Evolutionary conservation across 805 yeast species (phyloP).

Genomic region (Metschnikowia cubensis): DNA sequence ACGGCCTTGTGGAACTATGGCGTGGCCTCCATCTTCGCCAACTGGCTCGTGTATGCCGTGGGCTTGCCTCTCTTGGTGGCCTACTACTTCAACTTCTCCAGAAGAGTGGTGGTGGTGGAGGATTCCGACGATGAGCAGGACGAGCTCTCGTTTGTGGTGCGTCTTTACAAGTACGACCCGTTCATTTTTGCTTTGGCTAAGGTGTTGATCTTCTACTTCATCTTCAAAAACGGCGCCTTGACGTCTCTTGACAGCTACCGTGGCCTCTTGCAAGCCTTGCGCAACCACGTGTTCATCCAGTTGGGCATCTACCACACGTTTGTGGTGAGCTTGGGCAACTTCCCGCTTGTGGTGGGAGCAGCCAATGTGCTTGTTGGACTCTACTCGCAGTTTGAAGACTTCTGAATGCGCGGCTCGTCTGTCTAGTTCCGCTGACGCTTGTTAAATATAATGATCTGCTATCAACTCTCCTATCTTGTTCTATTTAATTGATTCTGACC

Average conservation of each 20-base stretch:
- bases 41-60: conserved; percentile 42
- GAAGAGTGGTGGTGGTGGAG: conserved; percentile 34
- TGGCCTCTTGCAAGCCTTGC: conserved; percentile 26
- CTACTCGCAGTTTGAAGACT: conserved; percentile 49
- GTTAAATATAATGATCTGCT: conserved; percentile 4
- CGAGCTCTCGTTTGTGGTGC: conserved; percentile 15
- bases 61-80: conserved; percentile 41
- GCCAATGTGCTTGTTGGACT: conserved; percentile 46
- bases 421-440: neutral
- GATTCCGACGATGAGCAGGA: conserved; percentile 10
- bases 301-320: conserved; percentile 38
- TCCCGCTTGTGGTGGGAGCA: conserved; percentile 44
- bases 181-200: conserved; percentile 49
- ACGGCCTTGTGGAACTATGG: conserved; percentile 27
- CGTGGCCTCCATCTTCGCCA: conserved; percentile 27
- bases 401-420: conserved; percentile 16
- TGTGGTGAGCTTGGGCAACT: conserved; percentile 39
- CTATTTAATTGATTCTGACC: neutral
- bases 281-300: conserved; percentile 30
- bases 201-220: conserved; percentile 32
- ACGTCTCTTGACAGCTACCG: conserved; percentile 23
- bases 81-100: conserved; percentile 51
- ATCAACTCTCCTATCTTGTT: neutral
- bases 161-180: conserved; percentile 49
- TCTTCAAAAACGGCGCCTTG: conserved; percentile 31